Base-by-base conservation (phyloP, 371 early-diverging fungal species). In the Syncephalastrum racemosum region DNA sequence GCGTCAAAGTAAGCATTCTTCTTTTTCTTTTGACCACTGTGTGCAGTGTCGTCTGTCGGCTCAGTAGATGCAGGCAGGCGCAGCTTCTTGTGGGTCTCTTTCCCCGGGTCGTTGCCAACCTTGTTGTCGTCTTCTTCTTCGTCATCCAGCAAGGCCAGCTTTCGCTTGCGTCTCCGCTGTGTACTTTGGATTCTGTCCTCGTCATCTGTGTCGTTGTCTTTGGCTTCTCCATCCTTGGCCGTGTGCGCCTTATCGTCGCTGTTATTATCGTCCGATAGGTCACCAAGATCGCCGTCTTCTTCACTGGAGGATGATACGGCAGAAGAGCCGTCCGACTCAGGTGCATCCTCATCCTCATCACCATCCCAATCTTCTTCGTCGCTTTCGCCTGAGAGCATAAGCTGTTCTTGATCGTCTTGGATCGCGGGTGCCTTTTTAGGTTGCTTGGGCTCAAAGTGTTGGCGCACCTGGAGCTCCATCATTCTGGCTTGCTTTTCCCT, bases 1-100 rank as follows among this genome's bases (percentile, higher is more conserved):
- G 71, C 72, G 47, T 76, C 77, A 6, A 79, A 44, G 41, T 63
- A 79, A 25, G 64, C 59, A 36, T 50, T 65, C 51, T 59, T 18
- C 58, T 54, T 15, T 24, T 40, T 53, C 36, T 25, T 41, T 42
- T 39, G 12, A 15, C 50, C 14, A 7, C 19, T 16, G 36, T n/a
- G 42, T 23, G 40, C n/a, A n/a, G n/a, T 4, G 14, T n/a, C 24
- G 18, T 14, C 15, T 46, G 49, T 23, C 24, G 41, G 36, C 36
- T 31, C 43, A 10, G 15, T 25, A 36, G 40, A 27, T 58, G 44
- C 24, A 40, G 39, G 22, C 53, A 19, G 5, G 42, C 13, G 20
- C 27, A 56, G 63, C 43, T 62, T 60, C 10, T 46, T 46, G 43
- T 59, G 67, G 15, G 50, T 20, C n/a, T 46, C 48, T 44, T 59